Evolutionary conservation across 495 filamentous ascomycete genomes (phyloP).

Genomic region (Xylaria bambusicola): DNA sequence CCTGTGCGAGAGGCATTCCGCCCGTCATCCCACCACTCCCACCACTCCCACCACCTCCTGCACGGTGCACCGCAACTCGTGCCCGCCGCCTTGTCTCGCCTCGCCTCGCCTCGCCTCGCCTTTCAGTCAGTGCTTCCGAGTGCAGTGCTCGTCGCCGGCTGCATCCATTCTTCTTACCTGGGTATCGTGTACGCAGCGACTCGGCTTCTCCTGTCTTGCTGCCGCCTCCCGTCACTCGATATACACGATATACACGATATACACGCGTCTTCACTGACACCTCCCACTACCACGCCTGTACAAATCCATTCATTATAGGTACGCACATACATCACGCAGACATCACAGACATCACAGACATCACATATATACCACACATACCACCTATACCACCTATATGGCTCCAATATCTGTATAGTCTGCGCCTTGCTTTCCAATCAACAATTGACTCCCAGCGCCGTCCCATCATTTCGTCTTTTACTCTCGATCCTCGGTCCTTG

Average conservation of each 20-base stretch:
- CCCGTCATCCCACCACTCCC: constrained; percentile 28
- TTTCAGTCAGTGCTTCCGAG: too few relatives aligned
- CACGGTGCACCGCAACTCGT: constrained; percentile 14
- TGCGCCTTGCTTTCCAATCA: constrained; percentile 17
- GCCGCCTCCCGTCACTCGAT: neutral
- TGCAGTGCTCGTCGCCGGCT: constrained; percentile 17
- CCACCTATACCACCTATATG: constrained; percentile 19
- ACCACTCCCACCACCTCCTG: constrained; percentile 20
- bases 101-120: constrained; percentile 19
- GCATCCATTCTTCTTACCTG: neutral
- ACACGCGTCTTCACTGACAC: too few relatives aligned
- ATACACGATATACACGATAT: too few relatives aligned
- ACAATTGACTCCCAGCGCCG: constrained; percentile 24
- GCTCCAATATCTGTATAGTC: constrained; percentile 25
- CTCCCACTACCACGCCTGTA: neutral
- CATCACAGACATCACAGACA: too few relatives aligned
- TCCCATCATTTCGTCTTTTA: neutral
- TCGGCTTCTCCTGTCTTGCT: constrained; percentile 7
- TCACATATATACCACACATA: too few relatives aligned
- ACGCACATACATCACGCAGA: too few relatives aligned
- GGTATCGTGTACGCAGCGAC: too few relatives aligned
- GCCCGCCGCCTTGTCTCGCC: constrained; percentile 22
- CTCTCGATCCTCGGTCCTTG: neutral
- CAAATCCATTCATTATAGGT: constrained; percentile 12
- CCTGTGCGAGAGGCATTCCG: constrained; percentile 13